A percentile compares a stretch with the other conserved stretches of the same genome.
phyloP scores from a whole-genome alignment of 2,329 filamentous ascomycete genomes.

The Monilinia polystroma region DNA sequence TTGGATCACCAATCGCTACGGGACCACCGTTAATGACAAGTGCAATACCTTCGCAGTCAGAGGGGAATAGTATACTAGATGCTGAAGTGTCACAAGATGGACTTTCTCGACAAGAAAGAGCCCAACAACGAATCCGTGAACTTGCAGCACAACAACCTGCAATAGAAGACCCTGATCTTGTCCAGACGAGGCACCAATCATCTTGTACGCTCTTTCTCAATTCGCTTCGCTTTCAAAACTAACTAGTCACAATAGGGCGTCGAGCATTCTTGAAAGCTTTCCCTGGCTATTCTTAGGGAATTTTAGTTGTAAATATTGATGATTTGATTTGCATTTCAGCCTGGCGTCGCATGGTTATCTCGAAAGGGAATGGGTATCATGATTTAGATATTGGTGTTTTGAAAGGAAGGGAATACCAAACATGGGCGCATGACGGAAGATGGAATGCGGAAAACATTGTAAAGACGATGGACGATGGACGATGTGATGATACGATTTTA shows the following conservation, averaged over 20 bases:
- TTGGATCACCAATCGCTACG: conserved; percentile 25
- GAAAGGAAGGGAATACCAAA: not conserved
- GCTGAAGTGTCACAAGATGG: conserved; percentile 5
- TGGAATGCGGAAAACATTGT: no score
- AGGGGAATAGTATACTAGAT: conserved; percentile 16
- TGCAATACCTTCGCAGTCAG: conserved; percentile 16
- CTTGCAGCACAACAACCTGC: conserved; percentile 29
- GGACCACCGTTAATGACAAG: conserved; percentile 26
- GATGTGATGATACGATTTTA: no score
- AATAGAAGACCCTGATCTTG: conserved; percentile 34
- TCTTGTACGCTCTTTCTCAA: conserved; percentile 29
- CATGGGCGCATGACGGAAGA: not conserved
- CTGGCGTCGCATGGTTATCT: conserved; percentile 22
- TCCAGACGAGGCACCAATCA: conserved; percentile 23
- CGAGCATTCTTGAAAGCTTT: conserved; percentile 32
- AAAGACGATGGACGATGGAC: no score
- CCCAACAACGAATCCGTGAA: conserved; percentile 34
- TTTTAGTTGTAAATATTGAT: conserved; percentile 3
- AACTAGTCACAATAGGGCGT: conserved; percentile 29
- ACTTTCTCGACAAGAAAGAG: conserved; percentile 29
- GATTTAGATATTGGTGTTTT: not conserved
- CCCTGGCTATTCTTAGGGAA: conserved; percentile 34
- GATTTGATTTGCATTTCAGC: conserved; percentile 27
- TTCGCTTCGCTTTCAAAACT: conserved; percentile 1
- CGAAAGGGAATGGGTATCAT: not conserved